phyloP scores from a whole-genome alignment of 768 basidiomycete species.

The Pleurotus cornucopiae region DNA sequence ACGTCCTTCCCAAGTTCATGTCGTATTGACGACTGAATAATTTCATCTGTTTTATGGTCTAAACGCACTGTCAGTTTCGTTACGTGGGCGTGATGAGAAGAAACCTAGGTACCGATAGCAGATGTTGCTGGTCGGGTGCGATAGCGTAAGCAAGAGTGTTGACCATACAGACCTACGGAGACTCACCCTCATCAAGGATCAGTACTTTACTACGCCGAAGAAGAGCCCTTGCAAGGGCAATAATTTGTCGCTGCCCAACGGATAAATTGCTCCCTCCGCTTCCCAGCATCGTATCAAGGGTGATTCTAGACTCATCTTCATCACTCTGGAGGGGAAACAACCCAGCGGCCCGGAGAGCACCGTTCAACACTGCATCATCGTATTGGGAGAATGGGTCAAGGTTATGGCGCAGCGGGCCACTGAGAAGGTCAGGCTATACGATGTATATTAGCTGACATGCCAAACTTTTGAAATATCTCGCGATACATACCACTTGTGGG shows the following conservation, averaged over 20 bases:
- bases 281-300: conserved; percentile 39
- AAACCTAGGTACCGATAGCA: conserved; percentile 35
- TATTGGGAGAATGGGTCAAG: conserved; percentile 64
- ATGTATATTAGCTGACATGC: background rate
- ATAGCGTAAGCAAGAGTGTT: conserved; percentile 26
- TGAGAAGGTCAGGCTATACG: conserved; percentile 44
- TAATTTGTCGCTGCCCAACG: conserved; percentile 71
- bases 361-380: conserved; percentile 42
- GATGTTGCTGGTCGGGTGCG: conserved; percentile 31
- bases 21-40: conserved; percentile 56
- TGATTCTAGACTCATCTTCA: conserved; percentile 45
- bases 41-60: conserved; percentile 62
- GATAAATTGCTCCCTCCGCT: conserved; percentile 70
- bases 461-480: background rate
- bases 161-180: conserved; percentile 8
- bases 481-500: conserved; percentile 37
- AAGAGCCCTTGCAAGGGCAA: conserved; percentile 62
- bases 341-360: conserved; percentile 35
- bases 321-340: conserved; percentile 34
- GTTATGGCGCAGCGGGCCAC: conserved; percentile 61
- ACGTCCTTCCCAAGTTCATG: conserved; percentile 57
- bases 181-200: conserved; percentile 58
- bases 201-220: conserved; percentile 55
- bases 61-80: background rate
- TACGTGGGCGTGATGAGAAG: no score